Conservation (phyloP, 371 early-diverging fungal genomes). For the Catenaria anguillulae region DNA sequence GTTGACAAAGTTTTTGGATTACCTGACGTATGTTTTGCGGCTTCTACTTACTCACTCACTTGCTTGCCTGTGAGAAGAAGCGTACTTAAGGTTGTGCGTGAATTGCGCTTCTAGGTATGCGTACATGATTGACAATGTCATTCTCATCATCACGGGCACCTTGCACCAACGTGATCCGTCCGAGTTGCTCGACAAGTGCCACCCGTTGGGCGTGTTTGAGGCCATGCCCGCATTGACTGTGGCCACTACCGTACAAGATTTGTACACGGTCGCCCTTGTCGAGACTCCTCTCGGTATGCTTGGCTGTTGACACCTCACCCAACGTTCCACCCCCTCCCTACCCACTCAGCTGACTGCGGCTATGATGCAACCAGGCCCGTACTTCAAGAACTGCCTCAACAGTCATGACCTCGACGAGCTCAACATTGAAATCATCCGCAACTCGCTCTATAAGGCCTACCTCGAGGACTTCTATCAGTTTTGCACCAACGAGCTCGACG, state of each 20-base stretch:
- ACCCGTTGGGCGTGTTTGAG: slow-evolving; percentile 82
- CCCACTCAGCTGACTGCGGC: neutral
- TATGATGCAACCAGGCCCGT: slow-evolving; percentile 50
- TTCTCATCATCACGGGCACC: slow-evolving; percentile 92
- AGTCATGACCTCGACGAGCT: slow-evolving; percentile 95
- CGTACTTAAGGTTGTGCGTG: too few species aligned
- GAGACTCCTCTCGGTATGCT: slow-evolving; percentile 83
- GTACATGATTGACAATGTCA: slow-evolving; percentile 98
- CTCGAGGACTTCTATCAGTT: slow-evolving; percentile 92
- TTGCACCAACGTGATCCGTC: slow-evolving; percentile 94
- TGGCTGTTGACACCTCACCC: too few species aligned
- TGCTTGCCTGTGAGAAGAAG: too few species aligned
- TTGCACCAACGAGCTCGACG: slow-evolving; percentile 57
- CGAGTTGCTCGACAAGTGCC: slow-evolving; percentile 87
- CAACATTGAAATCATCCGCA: slow-evolving; percentile 97
- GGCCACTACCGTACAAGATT: slow-evolving; percentile 19
- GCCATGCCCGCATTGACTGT: neutral
- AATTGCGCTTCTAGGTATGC: slow-evolving; percentile 31
- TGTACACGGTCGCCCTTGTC: slow-evolving; percentile 89
- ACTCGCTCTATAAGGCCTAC: slow-evolving; percentile 94
- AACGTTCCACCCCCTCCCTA: neutral
- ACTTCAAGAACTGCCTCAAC: slow-evolving; percentile 89
- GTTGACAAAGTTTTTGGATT: slow-evolving; percentile 81
- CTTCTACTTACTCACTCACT: neutral
- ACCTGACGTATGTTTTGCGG: slow-evolving; percentile 63